Evolutionary conservation across 306 rosid species (phyloP).

Genomic region (Cicer chorassanicum): DNA sequence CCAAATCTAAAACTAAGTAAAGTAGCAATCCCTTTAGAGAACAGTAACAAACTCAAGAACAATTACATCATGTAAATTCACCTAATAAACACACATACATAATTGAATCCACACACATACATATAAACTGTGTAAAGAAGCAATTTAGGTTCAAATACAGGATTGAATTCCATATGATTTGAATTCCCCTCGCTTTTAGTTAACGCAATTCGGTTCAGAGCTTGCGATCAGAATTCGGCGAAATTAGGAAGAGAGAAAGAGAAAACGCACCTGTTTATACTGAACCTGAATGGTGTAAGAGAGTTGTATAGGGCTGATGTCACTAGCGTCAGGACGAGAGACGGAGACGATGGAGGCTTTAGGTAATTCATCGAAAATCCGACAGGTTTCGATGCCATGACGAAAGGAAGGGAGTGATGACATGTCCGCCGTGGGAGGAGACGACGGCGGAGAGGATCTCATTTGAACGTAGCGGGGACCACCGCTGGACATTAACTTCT

Average conservation of each 20-base stretch:
- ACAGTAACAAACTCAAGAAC: conserved; percentile 26
- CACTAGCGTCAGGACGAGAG: conserved; percentile 93
- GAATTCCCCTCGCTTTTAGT: background rate
- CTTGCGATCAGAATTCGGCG: background rate
- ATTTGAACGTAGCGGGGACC: conserved; percentile 73
- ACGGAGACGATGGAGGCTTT: conserved; percentile 78
- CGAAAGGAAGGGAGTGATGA: conserved; percentile 58
- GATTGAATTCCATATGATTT: conserved; percentile 4
- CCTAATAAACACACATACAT: conserved; percentile 1
- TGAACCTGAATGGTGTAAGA: conserved; percentile 85
- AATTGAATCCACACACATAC: background rate
- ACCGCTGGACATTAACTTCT: conserved; percentile 62
- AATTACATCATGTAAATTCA: conserved; percentile 18
- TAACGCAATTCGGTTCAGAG: conserved; percentile 37
- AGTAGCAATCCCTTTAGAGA: conserved; percentile 11
- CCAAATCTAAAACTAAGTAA: conserved; percentile 26
- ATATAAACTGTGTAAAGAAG: background rate
- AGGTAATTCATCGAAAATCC: conserved; percentile 92
- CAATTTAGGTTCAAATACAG: conserved; percentile 31
- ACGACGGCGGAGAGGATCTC: conserved; percentile 64
- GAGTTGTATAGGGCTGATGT: conserved; percentile 91
- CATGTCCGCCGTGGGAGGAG: conserved; percentile 40
- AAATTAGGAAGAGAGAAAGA: conserved; percentile 1
- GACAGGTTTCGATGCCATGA: conserved; percentile 50
- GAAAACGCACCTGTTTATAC: conserved; percentile 70